These are phyloP conservation scores for Fistulinella prunicolor DNA, from an alignment of 768 basidiomycete species.

Conservation along the genomic window DNA sequence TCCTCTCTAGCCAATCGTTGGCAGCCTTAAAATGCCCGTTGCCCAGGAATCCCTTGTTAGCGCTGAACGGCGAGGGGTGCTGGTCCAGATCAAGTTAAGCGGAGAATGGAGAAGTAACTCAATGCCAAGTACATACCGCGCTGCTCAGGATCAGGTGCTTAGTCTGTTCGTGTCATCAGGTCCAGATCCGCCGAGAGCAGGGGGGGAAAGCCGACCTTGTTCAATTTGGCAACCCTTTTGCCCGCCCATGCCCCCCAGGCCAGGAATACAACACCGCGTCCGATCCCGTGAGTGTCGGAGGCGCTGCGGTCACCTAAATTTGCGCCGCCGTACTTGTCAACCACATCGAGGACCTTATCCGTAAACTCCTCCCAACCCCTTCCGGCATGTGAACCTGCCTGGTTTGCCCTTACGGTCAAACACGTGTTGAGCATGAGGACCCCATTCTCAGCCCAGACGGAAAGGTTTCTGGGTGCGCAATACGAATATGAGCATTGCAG, in stretches of 20 bases:
- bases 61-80: slow-evolving; percentile 86
- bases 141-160: slow-evolving; percentile 81
- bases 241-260: slow-evolving; percentile 89
- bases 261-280: slow-evolving; percentile 80
- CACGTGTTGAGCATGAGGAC: slow-evolving; percentile 93
- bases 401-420: slow-evolving; percentile 75
- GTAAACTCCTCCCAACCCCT: slow-evolving; percentile 94
- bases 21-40: slow-evolving; percentile 87
- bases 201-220: slow-evolving; percentile 49
- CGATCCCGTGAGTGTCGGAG: slow-evolving; percentile 46
- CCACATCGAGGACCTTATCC: slow-evolving; percentile 72
- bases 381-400: slow-evolving; percentile 78
- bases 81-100: slow-evolving; percentile 36
- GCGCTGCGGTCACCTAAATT: slow-evolving; percentile 46
- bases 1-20: slow-evolving; percentile 80
- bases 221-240: slow-evolving; percentile 75
- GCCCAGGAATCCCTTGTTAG: slow-evolving; percentile 77
- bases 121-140: slow-evolving; percentile 49
- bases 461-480: slow-evolving; percentile 59
- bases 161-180: slow-evolving; percentile 41
- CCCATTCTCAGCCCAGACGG: slow-evolving; percentile 78
- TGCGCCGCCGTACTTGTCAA: slow-evolving; percentile 74
- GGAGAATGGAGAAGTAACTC: slow-evolving; percentile 17
- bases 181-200: slow-evolving; percentile 12
- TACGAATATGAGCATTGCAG: slow-evolving; percentile 4